Percentiles rank a stretch among this genome's conserved stretches.
Conservation (phyloP, 139 green algal species). For the Eudorina sp. region DNA sequence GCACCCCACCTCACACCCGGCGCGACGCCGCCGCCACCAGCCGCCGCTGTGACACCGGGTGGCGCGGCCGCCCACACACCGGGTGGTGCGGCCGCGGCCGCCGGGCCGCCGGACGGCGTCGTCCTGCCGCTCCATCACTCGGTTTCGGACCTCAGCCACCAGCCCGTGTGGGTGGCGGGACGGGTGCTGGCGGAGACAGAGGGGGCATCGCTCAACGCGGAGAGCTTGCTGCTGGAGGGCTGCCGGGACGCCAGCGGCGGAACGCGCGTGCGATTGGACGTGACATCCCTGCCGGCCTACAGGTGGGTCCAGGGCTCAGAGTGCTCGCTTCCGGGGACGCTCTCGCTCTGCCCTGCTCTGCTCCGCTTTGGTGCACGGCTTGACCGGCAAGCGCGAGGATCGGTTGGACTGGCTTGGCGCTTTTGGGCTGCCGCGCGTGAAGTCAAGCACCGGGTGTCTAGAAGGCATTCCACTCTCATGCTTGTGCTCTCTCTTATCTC, state of each 20-base stretch:
- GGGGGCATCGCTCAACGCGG: conserved; percentile 71
- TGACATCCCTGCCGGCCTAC: conserved; percentile 64
- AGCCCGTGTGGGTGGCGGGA: conserved; percentile 75
- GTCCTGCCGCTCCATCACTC: conserved; percentile 26
- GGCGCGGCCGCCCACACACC: background rate
- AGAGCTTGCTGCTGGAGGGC: conserved; percentile 86
- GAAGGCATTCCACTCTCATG: too few species aligned
- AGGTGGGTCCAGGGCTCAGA: background rate
- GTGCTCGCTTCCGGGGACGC: too few species aligned
- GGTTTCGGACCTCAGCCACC: conserved; percentile 58
- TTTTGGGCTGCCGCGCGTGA: too few species aligned
- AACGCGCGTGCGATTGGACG: conserved; percentile 78
- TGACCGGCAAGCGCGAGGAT: too few species aligned
- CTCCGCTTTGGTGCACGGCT: too few species aligned
- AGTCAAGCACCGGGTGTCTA: too few species aligned
- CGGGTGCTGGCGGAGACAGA: conserved; percentile 68
- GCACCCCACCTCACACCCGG: background rate
- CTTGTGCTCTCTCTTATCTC: too few species aligned
- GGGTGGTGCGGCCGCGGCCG: background rate
- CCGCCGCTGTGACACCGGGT: background rate
- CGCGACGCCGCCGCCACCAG: background rate
- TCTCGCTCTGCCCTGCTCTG: background rate
- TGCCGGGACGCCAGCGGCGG: conserved; percentile 68
- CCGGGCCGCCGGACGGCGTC: background rate
- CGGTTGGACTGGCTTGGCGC: too few species aligned